Evolutionary conservation across 2,329 filamentous ascomycete genomes (phyloP).

Genomic region (Dothideomycetes sp.): DNA sequence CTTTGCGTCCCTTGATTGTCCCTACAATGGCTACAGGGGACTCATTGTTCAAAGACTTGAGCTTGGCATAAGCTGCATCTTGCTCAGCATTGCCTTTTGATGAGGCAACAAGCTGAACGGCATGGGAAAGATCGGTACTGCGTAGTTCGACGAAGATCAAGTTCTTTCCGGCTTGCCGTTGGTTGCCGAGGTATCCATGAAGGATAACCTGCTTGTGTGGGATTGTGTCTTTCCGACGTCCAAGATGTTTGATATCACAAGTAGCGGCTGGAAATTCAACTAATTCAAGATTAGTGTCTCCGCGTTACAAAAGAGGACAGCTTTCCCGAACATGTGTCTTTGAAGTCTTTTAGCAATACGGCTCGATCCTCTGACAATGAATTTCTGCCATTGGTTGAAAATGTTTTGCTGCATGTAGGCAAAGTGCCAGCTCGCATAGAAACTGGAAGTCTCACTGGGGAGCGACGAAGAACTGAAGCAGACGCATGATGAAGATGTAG

Average conservation of each 20-base stretch:
- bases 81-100: constrained; percentile 7
- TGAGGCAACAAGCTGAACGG: constrained; percentile 22
- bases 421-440: not conserved
- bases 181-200: constrained; percentile 62
- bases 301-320: constrained; percentile 1
- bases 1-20: constrained; percentile 31
- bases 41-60: constrained; percentile 36
- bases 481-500: constrained; percentile 1
- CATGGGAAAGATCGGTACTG: constrained; percentile 28
- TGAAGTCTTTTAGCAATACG: constrained; percentile 15
- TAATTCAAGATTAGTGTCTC: constrained; percentile 11
- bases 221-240: constrained; percentile 12
- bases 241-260: constrained; percentile 23
- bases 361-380: not conserved
- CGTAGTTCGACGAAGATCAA: constrained; percentile 58
- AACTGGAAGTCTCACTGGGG: not conserved
- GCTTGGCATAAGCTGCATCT: constrained; percentile 11
- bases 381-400: not conserved
- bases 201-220: constrained; percentile 37
- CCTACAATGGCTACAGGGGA: constrained; percentile 46
- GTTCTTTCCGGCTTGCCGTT: constrained; percentile 55
- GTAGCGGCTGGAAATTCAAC: constrained; percentile 37
- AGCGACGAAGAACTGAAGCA: not conserved
- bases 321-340: constrained; percentile 11
- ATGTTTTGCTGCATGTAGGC: not conserved